Evolutionary conservation across 768 basidiomycete species (phyloP), one percentile per base, ranked within the genome.

Genomic region (Hypsizygus marmoreus): DNA sequence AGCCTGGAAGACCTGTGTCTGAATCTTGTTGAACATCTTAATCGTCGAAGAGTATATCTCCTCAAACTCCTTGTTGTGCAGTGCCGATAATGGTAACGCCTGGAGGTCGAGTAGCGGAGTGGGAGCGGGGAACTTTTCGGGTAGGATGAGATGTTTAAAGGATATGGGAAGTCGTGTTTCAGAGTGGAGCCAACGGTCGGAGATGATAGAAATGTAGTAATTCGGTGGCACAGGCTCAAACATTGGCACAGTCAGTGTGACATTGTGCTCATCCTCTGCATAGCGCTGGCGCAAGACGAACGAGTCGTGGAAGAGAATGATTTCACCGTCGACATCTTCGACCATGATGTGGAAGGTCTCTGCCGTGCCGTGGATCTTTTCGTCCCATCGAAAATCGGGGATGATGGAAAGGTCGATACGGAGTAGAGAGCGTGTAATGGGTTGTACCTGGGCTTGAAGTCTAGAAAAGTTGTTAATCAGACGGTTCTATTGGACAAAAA

Each of bases 371-470:
- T 98, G 95, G 5, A 94, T 81, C 64, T 91, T 91, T 58, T 93
- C 91, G 28, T 97, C 95, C 97, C 97, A 99, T 34, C 87, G 81
- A 81, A 98, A 99, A 62, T 98, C 97, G n/a, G 97, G 95, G 3
- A 84, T 82, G 61, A 99, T 95, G 2, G 91, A 92, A 12, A 99
- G 69, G 53, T 98, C 95, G 44, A 98, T 86, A 25, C 91, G 84
- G 11, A 99, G 79, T 11, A 98, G 81, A 0, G 92, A 90, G 8
- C 95, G 86, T 0, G 97, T 98, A 58, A 99, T 93, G 0, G 95
- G 97, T 57, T 97, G 91, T 0, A 98, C 95, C 60, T 97, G 91
- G 0, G 97, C 95, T 63, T 95, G 88, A 10, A 99, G 71, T 56
- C 88, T 91, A 52, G 1, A 44, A 28, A 20, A 28, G 32, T 19